Base-by-base conservation (phyloP, 75 land plant species). In the Picea glauca region DNA sequence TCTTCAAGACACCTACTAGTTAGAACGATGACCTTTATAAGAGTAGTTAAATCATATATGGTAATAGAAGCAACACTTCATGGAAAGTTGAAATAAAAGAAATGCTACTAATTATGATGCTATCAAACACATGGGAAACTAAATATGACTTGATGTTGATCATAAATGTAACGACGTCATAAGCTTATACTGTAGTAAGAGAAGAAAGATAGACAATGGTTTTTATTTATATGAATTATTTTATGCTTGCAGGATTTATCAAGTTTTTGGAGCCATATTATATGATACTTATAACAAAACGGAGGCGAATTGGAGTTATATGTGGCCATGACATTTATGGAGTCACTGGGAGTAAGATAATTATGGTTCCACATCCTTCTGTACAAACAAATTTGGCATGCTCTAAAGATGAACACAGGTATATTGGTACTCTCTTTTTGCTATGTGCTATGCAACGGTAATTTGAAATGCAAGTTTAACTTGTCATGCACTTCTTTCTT, bases 181-280 rank as follows among this genome's bases (percentile, higher is more conserved):
- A 9, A 70, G n/a, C 9, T 8, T 70, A 18, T 7, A 35, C n/a
- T 40, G 74, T 46, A 43, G 9, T n/a, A 11, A 70, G 11, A 21
- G 43, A 40, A 40, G 35, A 70, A 40, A 23, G 35, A 11, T 68
- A 18, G 20, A 68, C 23, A 68, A 2, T 6, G 6, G 7, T 68
- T 20, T 68, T 38, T 68, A 20, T 70, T 78, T 78, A 18, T 74
- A 35, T 70, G 13, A 58, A 26, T 62, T 35, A 35, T 66, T 66
- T 66, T 33, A 8, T 66, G 70, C 18, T 40, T 64, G 58, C 13
- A 93, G 96, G 96, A 21, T 91, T 93, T 78, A 78, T 93, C 74
- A 93, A 91, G 80, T 93, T 93, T 80, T 80, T 89, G 83, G 96
- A 93, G 58, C 93, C 96, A 11, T 88, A 93, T 58, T 93, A 93